Percentiles rank a stretch among this genome's conserved stretches.
phyloP scores from a whole-genome alignment of 2,329 filamentous ascomycete species.

The Xylaria sp. region DNA sequence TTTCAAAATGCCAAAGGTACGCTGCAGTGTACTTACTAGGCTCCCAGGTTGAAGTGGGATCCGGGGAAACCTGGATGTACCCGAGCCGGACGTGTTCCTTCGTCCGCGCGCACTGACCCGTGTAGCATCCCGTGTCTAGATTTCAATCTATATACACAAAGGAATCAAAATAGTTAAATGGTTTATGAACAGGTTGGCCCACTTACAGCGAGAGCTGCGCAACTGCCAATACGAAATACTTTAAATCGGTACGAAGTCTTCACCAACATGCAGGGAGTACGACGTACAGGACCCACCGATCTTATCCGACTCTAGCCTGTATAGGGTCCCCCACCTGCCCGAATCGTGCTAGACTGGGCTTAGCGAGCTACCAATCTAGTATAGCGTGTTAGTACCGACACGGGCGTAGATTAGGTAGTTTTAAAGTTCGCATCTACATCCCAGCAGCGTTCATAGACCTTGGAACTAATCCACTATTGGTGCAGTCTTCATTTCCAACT shows the following conservation, averaged over 20 bases:
- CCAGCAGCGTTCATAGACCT: background rate
- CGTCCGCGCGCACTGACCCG: conserved; percentile 17
- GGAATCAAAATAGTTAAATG: background rate
- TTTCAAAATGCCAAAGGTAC: background rate
- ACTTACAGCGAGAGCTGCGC: background rate
- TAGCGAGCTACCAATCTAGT: background rate
- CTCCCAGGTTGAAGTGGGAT: conserved; percentile 17
- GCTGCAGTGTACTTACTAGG: background rate
- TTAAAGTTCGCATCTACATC: conserved; percentile 12
- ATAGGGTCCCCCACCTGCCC: background rate
- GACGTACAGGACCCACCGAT: background rate
- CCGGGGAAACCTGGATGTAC: conserved; percentile 24
- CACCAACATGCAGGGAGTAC: too few species aligned
- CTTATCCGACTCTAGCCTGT: background rate
- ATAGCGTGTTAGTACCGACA: background rate
- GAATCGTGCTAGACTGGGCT: background rate
- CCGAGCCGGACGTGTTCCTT: conserved; percentile 13
- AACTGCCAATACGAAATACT: background rate
- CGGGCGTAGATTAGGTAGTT: conserved; percentile 5
- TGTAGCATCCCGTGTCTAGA: conserved; percentile 5
- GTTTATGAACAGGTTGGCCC: background rate
- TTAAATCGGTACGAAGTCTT: background rate
- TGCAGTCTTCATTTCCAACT: conserved; percentile 37
- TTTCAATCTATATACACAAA: background rate
- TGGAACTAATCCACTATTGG: conserved; percentile 25